These are phyloP conservation scores for Marsdenia floribunda DNA, from an alignment of 257 asterid genomes.

Conservation along the genomic window DNA sequence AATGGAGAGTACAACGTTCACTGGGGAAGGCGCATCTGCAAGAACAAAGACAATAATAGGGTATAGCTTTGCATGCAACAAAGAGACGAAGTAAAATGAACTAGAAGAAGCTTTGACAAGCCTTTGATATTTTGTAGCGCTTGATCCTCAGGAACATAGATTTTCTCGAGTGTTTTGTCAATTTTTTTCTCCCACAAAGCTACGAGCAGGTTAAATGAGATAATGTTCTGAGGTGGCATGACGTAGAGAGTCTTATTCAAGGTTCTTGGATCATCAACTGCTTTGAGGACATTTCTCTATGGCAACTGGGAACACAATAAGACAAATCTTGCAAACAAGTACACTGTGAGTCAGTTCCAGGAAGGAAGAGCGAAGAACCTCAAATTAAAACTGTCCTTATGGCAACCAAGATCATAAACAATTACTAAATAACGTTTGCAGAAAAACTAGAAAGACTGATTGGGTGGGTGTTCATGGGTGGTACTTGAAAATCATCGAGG, in stretches of 20 bases:
- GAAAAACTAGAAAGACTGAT: too few relatives aligned
- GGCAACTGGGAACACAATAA: not conserved
- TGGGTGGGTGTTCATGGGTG: too few relatives aligned
- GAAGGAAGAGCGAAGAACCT: too few relatives aligned
- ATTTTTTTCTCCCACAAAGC: constrained; percentile 55
- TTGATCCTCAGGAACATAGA: constrained; percentile 42
- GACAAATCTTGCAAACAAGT: not conserved
- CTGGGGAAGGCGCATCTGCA: constrained; percentile 42
- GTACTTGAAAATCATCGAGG: not conserved
- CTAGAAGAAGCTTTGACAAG: not conserved
- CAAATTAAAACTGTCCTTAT: too few relatives aligned
- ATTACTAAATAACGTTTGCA: too few relatives aligned
- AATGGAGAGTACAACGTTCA: constrained; percentile 30
- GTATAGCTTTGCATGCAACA: not conserved
- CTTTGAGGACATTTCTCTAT: constrained; percentile 24
- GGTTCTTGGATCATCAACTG: constrained; percentile 54
- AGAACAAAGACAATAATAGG: not conserved
- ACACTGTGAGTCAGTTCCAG: not conserved
- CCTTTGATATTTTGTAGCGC: constrained; percentile 45
- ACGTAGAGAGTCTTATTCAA: constrained; percentile 47
- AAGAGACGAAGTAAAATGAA: not conserved
- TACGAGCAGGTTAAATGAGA: constrained; percentile 42
- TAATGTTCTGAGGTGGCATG: constrained; percentile 40
- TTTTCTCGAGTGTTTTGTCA: constrained; percentile 40
- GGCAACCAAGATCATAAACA: too few relatives aligned